Evolutionary conservation across 495 filamentous ascomycete species (phyloP), one percentile per base, ranked within the genome.

Genomic region (Lasiosphaeria hispida): DNA sequence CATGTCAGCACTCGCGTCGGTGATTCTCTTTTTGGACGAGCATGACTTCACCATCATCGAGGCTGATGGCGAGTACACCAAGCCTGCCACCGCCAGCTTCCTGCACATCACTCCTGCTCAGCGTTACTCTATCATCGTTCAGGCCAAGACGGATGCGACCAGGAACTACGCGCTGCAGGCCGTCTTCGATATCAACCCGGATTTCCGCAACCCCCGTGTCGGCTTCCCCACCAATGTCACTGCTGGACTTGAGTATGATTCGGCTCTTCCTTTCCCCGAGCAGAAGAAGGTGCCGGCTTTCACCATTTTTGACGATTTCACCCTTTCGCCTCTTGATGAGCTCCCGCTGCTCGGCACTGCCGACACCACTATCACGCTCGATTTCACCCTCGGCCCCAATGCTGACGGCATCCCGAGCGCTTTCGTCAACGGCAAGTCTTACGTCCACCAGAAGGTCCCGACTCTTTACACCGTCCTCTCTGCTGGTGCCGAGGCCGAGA

Each of bases 401-500:
- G 10, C 40, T 55, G 54, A 39, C 23, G 44, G 30, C 13, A 51
- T 54, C 35, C 10, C 13, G 57, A 88, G 85, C 63, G 88, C 89
- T 53, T 89, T 92, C 70, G 85, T 96, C 72, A 90, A 94, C 66
- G 83, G 87, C 66, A 85, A 90, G 43, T 87, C 86, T 43, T 96
- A 92, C 64, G 80, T 83, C 23, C 40, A 65, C 7, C 88, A 89
- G 33, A 90, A 88, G 63, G 90, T 95, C 0, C 91, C 91, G 1
- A 88, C 86, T 0, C 77, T 96, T 2, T 96, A 90, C 77, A 86
- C 86, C 0, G 90, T 77, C 1, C 74, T 95, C 18, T 82, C 83
- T 0, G 75, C 87, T 6, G 88, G 87, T 18, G 68, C 80, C 1
- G 65, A 79, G 14, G 84, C 87, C 7, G 83, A 79, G 7, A 77